Base-by-base conservation (phyloP, 192 early-diverging fungal genomes). In the Backusella psychrophila region DNA sequence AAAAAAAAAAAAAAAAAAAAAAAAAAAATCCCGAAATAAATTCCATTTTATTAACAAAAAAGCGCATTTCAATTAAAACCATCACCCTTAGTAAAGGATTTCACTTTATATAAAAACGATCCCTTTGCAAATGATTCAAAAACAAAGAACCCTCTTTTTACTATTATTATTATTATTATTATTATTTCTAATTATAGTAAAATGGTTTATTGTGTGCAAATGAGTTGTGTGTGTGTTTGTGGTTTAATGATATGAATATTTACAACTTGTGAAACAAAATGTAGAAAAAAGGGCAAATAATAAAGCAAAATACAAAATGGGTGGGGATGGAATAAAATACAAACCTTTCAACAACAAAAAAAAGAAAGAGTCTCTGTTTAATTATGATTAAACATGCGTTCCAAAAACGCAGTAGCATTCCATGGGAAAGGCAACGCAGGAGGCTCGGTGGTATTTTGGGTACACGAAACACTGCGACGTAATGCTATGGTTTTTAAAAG, bases 391-490 rank as follows among this genome's bases (percentile, higher is more conserved):
- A 75, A 65, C 74, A 75, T 67, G 8, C 74, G 59, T 6, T 67
- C 74, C 31, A 75, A 67, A 67, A 75, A 67, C n/a, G 74, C 74
- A 44, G 59, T 42, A 7, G 74, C 63, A 44, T 23, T 75, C 36
- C 74, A 73, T 59, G 31, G 29, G n/a, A 53, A 44, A 34, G 15
- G 34, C 19, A 52, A 34, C 1, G 3, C 29, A 19, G 38, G 38
- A 39, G 38, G 38, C 33, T 44, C 36, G 19, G 11, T 38, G 35
- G 34, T 39, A 38, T 34, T 29, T 49, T 34, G 39, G 4, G 38
- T 53, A 42, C 11, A 49, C 9, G 70, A 72, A 68, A 36, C 44
- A 33, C 26, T 31, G 33, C 70, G 69, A 42, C 33, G 23, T 6
- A 34, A 19, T 8, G 46, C 49, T 3, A 59, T 73, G 1, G 52